A percentile compares a stretch with the other conserved stretches of the same genome.
Evolutionary conservation across 805 yeast species (phyloP).

Genomic region (Cyberlindnera maclurae): DNA sequence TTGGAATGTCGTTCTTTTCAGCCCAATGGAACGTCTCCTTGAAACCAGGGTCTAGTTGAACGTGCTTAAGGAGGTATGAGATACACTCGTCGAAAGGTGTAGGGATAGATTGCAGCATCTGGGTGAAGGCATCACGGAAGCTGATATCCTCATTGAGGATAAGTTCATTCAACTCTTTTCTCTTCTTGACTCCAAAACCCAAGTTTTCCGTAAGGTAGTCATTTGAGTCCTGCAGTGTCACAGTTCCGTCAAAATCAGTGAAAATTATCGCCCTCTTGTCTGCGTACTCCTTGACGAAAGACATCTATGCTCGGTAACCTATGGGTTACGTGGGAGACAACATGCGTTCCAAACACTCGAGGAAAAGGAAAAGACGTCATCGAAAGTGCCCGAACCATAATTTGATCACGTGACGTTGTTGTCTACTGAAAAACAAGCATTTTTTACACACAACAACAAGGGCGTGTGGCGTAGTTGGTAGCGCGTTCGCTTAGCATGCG

Average conservation of each 20-base stretch:
- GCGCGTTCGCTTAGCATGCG: slow-evolving; percentile 79
- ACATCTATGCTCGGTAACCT: slow-evolving; percentile 9
- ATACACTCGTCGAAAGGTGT: slow-evolving; percentile 80
- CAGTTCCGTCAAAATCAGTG: slow-evolving; percentile 98
- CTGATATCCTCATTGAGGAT: slow-evolving; percentile 61
- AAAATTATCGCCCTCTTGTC: slow-evolving; percentile 68
- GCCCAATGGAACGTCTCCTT: slow-evolving; percentile 77
- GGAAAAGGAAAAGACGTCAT: too few species aligned
- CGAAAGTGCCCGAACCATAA: too few species aligned
- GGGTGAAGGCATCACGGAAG: slow-evolving; percentile 76
- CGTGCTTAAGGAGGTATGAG: slow-evolving; percentile 53
- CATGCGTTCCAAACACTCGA: too few species aligned
- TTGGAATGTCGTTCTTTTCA: slow-evolving; percentile 61
- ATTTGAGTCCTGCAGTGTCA: slow-evolving; percentile 90
- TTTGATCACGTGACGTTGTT: too few species aligned
- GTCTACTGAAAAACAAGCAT: too few species aligned
- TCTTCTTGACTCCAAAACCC: slow-evolving; percentile 72
- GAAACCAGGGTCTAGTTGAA: slow-evolving; percentile 88
- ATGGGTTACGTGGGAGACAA: too few species aligned
- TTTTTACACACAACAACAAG: slow-evolving; percentile 18
- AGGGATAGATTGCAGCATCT: slow-evolving; percentile 75
- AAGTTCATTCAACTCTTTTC: slow-evolving; percentile 62
- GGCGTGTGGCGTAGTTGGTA: slow-evolving; percentile 83
- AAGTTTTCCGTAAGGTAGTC: slow-evolving; percentile 83
- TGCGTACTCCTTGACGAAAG: slow-evolving; percentile 19